These are phyloP conservation scores for Claviceps purpurea DNA, from an alignment of 2,329 filamentous ascomycete species.

Conservation along the genomic window DNA sequence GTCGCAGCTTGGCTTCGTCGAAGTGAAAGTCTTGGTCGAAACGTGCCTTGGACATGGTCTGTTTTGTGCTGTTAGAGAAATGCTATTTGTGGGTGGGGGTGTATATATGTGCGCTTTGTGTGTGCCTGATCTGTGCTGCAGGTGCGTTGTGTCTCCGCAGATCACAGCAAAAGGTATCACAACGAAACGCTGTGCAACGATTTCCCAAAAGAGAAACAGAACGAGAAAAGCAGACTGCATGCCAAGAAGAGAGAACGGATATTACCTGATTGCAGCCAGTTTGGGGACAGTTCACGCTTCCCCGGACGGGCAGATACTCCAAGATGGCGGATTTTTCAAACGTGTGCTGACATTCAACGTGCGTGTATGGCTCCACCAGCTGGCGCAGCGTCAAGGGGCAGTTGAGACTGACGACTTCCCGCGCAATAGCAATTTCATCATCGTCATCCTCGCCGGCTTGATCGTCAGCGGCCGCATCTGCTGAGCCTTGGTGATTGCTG, in stretches of 20 bases:
- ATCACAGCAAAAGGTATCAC: background rate
- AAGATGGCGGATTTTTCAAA: constrained; percentile 55
- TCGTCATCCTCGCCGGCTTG: constrained; percentile 39
- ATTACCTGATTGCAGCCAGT: constrained; percentile 47
- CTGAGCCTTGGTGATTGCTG: background rate
- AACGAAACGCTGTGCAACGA: background rate
- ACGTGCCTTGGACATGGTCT: constrained; percentile 31
- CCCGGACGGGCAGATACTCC: constrained; percentile 33
- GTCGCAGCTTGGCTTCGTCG: constrained; percentile 42
- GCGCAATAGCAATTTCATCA: constrained; percentile 55
- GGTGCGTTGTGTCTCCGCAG: background rate
- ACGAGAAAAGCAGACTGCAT: background rate
- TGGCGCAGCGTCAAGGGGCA: constrained; percentile 55
- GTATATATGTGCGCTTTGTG: background rate
- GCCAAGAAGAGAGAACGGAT: background rate
- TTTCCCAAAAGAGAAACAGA: background rate
- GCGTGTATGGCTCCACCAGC: constrained; percentile 55
- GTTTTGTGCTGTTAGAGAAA: background rate
- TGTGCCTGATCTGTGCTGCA: background rate
- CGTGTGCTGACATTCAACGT: constrained; percentile 53
- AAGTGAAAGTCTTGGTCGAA: constrained; percentile 37
- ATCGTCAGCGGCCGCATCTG: background rate
- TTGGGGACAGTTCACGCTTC: constrained; percentile 45
- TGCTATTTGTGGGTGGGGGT: background rate
- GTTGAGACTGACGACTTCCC: constrained; percentile 49